Conservation (phyloP, 495 filamentous ascomycete genomes). For the Xylaria telfairii region DNA sequence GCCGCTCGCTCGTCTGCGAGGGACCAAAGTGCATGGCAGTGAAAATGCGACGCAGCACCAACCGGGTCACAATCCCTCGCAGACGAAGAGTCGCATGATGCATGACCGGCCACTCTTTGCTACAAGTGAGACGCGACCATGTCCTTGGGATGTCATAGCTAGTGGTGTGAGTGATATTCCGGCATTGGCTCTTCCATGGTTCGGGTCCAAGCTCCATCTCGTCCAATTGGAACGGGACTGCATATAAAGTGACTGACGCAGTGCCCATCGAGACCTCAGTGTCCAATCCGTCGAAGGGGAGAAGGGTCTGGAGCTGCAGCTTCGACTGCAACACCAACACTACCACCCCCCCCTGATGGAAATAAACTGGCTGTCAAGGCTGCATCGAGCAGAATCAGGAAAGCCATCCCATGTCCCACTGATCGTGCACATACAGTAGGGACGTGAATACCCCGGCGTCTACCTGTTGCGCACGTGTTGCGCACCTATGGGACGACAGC, state of each 20-base stretch:
- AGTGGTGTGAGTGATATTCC: constrained; percentile 27
- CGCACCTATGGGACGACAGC: constrained; percentile 9
- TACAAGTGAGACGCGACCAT: constrained; percentile 14
- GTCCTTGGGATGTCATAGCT: constrained; percentile 12
- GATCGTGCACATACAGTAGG: neutral
- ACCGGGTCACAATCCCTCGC: constrained; percentile 18
- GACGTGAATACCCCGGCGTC: constrained; percentile 4
- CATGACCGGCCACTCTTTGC: neutral
- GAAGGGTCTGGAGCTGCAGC: constrained; percentile 17
- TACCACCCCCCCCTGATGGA: neutral
- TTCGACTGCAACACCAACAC: neutral
- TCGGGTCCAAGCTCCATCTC: constrained; percentile 3
- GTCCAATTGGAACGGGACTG: constrained; percentile 15
- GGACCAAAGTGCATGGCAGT: neutral
- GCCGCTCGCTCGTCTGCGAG: constrained; percentile 8
- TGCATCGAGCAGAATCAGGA: constrained; percentile 15
- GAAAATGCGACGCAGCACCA: constrained; percentile 5
- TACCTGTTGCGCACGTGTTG: constrained; percentile 15
- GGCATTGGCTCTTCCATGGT: neutral
- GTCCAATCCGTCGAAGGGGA: neutral
- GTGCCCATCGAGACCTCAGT: neutral
- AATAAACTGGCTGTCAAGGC: constrained; percentile 4
- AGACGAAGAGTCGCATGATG: constrained; percentile 14
- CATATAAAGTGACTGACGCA: constrained; percentile 6
- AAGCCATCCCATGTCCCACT: constrained; percentile 9